These are phyloP conservation scores for Wakefieldia striispora DNA, from an alignment of 768 basidiomycete species.

Conservation along the genomic window DNA sequence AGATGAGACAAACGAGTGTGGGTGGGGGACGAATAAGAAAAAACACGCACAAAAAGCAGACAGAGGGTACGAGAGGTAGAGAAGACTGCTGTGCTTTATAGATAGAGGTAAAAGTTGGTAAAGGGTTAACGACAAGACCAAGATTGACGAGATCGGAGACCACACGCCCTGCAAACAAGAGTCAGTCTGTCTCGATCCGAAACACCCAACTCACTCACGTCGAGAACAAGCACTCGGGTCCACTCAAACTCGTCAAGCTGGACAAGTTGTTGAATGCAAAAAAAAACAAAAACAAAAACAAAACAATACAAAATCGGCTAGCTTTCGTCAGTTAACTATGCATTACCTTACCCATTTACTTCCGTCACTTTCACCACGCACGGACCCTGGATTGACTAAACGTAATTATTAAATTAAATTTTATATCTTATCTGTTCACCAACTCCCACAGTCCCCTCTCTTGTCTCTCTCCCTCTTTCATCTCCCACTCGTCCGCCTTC, in stretches of 20 bases:
- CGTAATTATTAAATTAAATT: slow-evolving; percentile 9
- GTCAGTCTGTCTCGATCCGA: slow-evolving; percentile 7
- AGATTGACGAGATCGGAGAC: slow-evolving; percentile 34
- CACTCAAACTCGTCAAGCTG: slow-evolving; percentile 18
- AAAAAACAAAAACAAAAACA: too few species aligned
- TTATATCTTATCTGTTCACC: slow-evolving; percentile 8
- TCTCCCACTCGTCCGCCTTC: slow-evolving; percentile 36
- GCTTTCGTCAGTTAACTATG: slow-evolving; percentile 15
- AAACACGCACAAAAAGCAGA: slow-evolving; percentile 41
- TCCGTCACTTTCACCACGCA: slow-evolving; percentile 30
- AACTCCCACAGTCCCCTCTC: slow-evolving; percentile 25
- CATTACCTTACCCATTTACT: slow-evolving; percentile 12
- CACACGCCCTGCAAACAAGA: slow-evolving; percentile 14
- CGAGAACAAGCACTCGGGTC: slow-evolving; percentile 8
- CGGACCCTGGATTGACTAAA: slow-evolving; percentile 23
- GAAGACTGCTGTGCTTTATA: slow-evolving; percentile 39
- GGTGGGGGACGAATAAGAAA: slow-evolving; percentile 30
- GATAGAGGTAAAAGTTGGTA: slow-evolving; percentile 35
- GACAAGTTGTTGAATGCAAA: slow-evolving; percentile 17
- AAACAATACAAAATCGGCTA: slow-evolving; percentile 11
- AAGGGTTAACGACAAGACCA: slow-evolving; percentile 35
- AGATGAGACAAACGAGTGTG: slow-evolving; percentile 32
- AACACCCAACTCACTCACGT: slow-evolving; percentile 21
- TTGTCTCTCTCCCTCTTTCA: background rate
- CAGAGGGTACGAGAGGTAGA: slow-evolving; percentile 23